These are phyloP conservation scores for Cetraspora pellucida DNA, from an alignment of 192 early-diverging fungal genomes.

Conservation along the genomic window DNA sequence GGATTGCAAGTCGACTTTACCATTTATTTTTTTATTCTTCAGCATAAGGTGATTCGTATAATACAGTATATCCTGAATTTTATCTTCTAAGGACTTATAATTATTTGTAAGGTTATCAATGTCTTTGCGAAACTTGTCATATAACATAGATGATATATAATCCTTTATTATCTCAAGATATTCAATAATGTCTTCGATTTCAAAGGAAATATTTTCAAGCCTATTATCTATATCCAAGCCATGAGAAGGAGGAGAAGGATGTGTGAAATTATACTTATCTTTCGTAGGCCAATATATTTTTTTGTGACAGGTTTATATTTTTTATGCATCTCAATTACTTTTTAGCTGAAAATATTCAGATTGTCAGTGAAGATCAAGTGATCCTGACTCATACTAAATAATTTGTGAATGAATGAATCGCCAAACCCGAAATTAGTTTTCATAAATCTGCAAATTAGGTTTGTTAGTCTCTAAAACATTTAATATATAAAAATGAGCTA, in stretches of 20 bases:
- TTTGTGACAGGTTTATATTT: neutral
- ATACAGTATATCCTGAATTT: neutral
- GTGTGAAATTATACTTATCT: neutral
- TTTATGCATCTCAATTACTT: neutral
- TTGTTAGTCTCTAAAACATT: too few species aligned
- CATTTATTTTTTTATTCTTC: neutral
- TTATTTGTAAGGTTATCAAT: neutral
- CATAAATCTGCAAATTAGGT: too few species aligned
- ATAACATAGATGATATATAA: neutral
- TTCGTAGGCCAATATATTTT: neutral
- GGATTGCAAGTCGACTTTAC: neutral
- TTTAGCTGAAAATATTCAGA: too few species aligned
- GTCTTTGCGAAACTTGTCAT: neutral
- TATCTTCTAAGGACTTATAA: neutral
- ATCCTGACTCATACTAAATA: too few species aligned
- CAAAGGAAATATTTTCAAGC: neutral
- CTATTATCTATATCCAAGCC: neutral
- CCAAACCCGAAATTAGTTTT: too few species aligned
- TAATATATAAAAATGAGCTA: too few species aligned
- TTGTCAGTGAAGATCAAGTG: too few species aligned
- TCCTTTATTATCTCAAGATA: neutral
- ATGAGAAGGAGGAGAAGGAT: neutral
- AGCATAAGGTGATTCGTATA: neutral
- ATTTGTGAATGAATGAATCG: too few species aligned
- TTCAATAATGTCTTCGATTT: slow-evolving; percentile 3